Evolutionary conservation across 2,329 filamentous ascomycete species (phyloP), one percentile per base, ranked within the genome.

Genomic region (Microdochium bolleyi): DNA sequence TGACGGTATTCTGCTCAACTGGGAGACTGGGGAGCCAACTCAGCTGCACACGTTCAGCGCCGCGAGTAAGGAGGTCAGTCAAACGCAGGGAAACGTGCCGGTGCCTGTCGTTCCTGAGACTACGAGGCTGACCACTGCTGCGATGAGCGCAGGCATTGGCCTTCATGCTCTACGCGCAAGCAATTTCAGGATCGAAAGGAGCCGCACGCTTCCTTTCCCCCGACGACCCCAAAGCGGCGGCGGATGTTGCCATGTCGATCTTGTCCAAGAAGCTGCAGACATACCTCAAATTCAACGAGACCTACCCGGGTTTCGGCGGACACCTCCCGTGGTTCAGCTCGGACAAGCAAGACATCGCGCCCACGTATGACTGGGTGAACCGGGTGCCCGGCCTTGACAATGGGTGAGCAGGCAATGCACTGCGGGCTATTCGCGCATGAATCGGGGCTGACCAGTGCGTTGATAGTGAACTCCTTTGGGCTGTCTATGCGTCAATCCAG

Each of bases 151-250:
- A 71, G 70, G 63, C 70, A 4, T 62, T 73, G 1, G 71, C 73
- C 56, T 65, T 74, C 16, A 74, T 74, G 69, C 61, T 74, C 3
- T 72, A 73, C 49, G 61, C 72, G 0, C 70, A 71, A 46, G 70
- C 68, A 24, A 64, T 74, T 25, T 57, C 66, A 3, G 71, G 71
- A 0, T 67, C 65, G 1, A 56, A 56, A 4, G 61, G 69, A 48
- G 72, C 71, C 2, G 71, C 70, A 8, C 64, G 64, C 19, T 73
- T 72, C 53, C 57, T 74, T 25, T 66, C 67, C 2, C 70, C 70
- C 0, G 52, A 64, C 7, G 52, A 68, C 16, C 63, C 65, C 4
- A 52, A 60, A 7, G 54, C 58, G 2, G 71, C 70, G 0, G 61
- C 67, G 1, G 53, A 50, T 0, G 58, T 72, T 21, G 71, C 64